Evolutionary conservation across 108 stramenopile species (phyloP), one percentile per base, ranked within the genome.

Genomic region (Skeletonema menzelii): DNA sequence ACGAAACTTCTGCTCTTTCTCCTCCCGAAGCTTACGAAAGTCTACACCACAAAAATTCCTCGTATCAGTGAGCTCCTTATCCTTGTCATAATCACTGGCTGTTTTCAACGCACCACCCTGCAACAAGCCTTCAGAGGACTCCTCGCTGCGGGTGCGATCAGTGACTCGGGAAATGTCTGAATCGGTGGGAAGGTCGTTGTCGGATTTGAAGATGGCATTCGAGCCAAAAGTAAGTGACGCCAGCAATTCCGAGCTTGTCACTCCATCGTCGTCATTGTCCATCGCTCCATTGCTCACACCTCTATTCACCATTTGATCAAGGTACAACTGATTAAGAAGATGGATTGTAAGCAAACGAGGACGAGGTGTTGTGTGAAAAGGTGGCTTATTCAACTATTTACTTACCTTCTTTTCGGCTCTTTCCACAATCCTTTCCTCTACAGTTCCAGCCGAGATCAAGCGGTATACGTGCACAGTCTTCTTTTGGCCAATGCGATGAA

Each of bases 401-500:
- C 44, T 46, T 46, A 46, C 44, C 69, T 95, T 94, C 82, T 92
- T 94, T 71, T 95, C 85, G 8, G 91, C 94, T 13, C 93, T 74
- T 59, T 86, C 79, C 28, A 97, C 80, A 69, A 95, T 90, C 14
- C 94, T 84, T 72, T 96, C 94, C 70, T 97, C 95, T 31, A 97
- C 82, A 27, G 95, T 96, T 63, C 93, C 93, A n/a, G 82, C 69
- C 26, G 85, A 85, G 26, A 97, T 84, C 13, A 97, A 65, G 19
- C 95, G 85, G 62, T 96, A 97, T 2, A 96, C 91, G 56, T 92
- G 90, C 22, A 97, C 96, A 11, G 86, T 87, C 74, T 94, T 94
- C 32, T 72, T 98, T 76, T 97, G 96, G 2, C 97, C 97, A 67
- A 97, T 93, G 14, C 98, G 90, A 77, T 99, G 98, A 35, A 96